Conservation (phyloP, 345 rosid genomes). For the Mercurialis annua region DNA sequence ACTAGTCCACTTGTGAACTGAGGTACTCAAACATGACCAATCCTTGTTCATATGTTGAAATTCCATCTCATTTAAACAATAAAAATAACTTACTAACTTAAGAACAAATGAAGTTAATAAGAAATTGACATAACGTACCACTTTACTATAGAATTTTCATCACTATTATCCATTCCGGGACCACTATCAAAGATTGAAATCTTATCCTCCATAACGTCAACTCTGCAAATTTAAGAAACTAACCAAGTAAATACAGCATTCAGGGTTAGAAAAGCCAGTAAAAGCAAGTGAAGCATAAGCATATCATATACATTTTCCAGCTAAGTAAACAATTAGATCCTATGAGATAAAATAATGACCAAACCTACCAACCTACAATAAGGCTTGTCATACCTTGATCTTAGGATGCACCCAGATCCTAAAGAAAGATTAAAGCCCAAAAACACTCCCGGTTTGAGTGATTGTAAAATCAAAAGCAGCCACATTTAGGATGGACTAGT, state of each 20-base stretch:
- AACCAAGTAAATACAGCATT: not conserved
- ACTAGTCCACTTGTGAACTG: not conserved
- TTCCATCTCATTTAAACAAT: not conserved
- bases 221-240: constrained; percentile 34
- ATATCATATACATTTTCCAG: not conserved
- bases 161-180: constrained; percentile 70
- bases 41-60: not conserved
- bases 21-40: not conserved
- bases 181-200: constrained; percentile 76
- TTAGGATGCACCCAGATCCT: too few species aligned
- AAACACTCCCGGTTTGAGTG: too few species aligned
- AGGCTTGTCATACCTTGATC: too few species aligned
- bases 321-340: not conserved
- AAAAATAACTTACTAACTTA: not conserved
- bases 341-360: not conserved
- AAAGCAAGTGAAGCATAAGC: not conserved
- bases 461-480: too few species aligned
- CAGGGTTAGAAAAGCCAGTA: not conserved
- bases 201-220: constrained; percentile 39
- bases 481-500: too few species aligned
- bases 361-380: not conserved
- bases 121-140: constrained; percentile 39
- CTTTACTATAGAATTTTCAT: constrained; percentile 49
- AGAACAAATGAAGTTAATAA: not conserved
- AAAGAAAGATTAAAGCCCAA: too few species aligned